A percentile compares a stretch with the other conserved stretches of the same genome.
Evolutionary conservation across 495 filamentous ascomycete genomes (phyloP).

Genomic region (Aspergillus avenaceus): DNA sequence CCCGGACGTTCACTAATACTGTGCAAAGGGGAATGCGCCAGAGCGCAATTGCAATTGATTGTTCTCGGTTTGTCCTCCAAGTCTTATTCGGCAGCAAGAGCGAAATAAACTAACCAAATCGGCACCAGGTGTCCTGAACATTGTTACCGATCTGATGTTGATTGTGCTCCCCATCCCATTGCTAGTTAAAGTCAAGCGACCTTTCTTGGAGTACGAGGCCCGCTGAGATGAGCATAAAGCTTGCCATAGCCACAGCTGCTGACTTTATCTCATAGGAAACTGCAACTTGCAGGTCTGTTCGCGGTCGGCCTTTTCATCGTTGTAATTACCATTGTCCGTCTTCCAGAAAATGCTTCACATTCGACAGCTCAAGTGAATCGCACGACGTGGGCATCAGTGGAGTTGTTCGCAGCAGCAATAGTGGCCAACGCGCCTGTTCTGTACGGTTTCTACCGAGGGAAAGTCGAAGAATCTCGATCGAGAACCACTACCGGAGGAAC

Average conservation of each 20-base stretch:
- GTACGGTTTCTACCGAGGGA: slow-evolving; percentile 15
- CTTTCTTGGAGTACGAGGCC: slow-evolving; percentile 16
- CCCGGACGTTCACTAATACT: background rate
- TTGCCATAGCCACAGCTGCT: background rate
- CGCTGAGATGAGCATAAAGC: background rate
- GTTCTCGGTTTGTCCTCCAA: slow-evolving; percentile 15
- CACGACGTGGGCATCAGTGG: slow-evolving; percentile 38
- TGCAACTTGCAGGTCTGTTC: slow-evolving; percentile 34
- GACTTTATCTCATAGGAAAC: slow-evolving; percentile 19
- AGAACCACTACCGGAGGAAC: background rate
- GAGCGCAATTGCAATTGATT: slow-evolving; percentile 36
- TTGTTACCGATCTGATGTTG: slow-evolving; percentile 40
- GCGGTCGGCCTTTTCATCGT: slow-evolving; percentile 40
- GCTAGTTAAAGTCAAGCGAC: slow-evolving; percentile 28
- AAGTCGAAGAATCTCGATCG: background rate
- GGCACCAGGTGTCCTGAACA: slow-evolving; percentile 27
- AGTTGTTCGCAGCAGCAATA: slow-evolving; percentile 38
- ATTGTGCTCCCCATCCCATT: slow-evolving; percentile 39
- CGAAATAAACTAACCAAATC: background rate
- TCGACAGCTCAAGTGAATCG: slow-evolving; percentile 32
- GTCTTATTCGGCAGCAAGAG: background rate
- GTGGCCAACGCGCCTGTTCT: slow-evolving; percentile 42
- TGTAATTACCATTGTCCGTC: slow-evolving; percentile 34
- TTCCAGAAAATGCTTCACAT: slow-evolving; percentile 29
- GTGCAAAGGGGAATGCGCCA: slow-evolving; percentile 22